Evolutionary conservation across 2,329 filamentous ascomycete species (phyloP).

Genomic region (Pseudocercospora cruenta): DNA sequence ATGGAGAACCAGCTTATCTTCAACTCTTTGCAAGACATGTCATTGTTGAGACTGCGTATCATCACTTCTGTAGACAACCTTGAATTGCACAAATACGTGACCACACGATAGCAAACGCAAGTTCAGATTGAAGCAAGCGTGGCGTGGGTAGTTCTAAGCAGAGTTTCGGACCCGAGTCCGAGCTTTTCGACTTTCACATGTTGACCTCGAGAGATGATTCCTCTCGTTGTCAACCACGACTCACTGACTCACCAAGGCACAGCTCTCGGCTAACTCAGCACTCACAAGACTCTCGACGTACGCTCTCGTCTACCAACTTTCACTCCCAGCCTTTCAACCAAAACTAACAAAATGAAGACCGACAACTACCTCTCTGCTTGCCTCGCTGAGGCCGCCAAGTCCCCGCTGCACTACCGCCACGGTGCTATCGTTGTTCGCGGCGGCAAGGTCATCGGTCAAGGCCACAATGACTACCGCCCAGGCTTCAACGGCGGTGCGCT

Average conservation of each 20-base stretch:
- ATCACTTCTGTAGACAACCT: no score
- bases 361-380: constrained; percentile 56
- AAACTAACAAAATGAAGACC: constrained; percentile 46
- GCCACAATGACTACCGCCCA: constrained; percentile 55
- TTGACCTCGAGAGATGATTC: background rate
- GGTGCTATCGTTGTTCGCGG: constrained; percentile 57
- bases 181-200: background rate
- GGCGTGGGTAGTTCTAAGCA: no score
- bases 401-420: constrained; percentile 55
- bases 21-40: background rate
- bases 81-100: no score
- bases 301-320: constrained; percentile 14
- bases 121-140: background rate
- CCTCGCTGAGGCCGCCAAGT: constrained; percentile 56
- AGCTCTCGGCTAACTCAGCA: constrained; percentile 5
- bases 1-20: background rate
- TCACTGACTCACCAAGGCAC: constrained; percentile 3
- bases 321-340: constrained; percentile 2
- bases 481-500: constrained; percentile 56
- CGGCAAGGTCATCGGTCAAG: constrained; percentile 58
- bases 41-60: no score
- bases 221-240: background rate
- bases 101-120: background rate
- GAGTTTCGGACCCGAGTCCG: background rate
- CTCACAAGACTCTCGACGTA: constrained; percentile 14